Conservation (phyloP, 2,329 filamentous ascomycete species). For the Metarhizium rileyi region DNA sequence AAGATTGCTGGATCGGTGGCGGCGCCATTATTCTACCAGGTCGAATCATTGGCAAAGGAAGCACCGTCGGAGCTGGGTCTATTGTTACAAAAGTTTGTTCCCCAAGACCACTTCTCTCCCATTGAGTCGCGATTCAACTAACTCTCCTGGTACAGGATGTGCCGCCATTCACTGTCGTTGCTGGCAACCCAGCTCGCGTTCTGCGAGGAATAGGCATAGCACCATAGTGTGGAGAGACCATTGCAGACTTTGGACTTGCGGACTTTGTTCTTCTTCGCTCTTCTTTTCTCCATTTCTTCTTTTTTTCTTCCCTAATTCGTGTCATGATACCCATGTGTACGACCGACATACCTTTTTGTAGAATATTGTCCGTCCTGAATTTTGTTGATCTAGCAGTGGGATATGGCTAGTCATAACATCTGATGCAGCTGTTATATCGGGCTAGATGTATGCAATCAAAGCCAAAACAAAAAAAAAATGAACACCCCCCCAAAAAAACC, state of each 20-base stretch:
- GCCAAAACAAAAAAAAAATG: neutral
- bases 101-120: neutral
- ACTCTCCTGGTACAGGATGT: constrained; percentile 41
- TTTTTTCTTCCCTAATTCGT: constrained; percentile 10
- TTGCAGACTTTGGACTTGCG: neutral
- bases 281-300: neutral
- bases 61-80: constrained; percentile 71
- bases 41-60: constrained; percentile 69
- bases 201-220: constrained; percentile 30
- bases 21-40: constrained; percentile 70
- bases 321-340: constrained; percentile 22
- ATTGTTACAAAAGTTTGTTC: constrained; percentile 66
- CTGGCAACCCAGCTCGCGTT: constrained; percentile 59
- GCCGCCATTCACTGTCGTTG: constrained; percentile 57
- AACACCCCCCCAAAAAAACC: too few relatives aligned
- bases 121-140: neutral
- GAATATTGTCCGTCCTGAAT: constrained; percentile 6
- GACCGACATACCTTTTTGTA: constrained; percentile 12
- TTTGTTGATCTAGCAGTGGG: neutral
- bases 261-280: neutral
- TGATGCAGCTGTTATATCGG: constrained; percentile 9
- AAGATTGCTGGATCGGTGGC: constrained; percentile 77
- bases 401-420: neutral
- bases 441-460: constrained; percentile 6
- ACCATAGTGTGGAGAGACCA: constrained; percentile 12